These are phyloP conservation scores for Schizothecium vesticola DNA, from an alignment of 495 filamentous ascomycete species.

Conservation along the genomic window DNA sequence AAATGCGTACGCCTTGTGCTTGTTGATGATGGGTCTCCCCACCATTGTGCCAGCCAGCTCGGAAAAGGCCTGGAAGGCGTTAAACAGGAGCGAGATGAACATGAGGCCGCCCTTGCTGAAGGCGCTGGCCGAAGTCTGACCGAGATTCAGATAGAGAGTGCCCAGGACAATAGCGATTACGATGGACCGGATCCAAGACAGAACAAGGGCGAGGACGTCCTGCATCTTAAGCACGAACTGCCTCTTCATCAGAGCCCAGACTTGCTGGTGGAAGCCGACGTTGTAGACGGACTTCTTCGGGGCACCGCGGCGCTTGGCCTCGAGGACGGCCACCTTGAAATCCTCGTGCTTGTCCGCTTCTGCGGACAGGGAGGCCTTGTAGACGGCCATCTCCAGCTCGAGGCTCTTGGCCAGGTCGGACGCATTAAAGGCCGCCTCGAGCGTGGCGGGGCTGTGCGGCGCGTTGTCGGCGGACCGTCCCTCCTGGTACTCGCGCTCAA, in stretches of 20 bases:
- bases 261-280: constrained; percentile 70
- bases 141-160: constrained; percentile 69
- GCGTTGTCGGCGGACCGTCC: constrained; percentile 57
- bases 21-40: constrained; percentile 69
- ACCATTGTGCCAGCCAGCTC: constrained; percentile 68
- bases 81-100: constrained; percentile 72
- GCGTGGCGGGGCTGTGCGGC: constrained; percentile 57
- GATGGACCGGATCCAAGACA: constrained; percentile 72
- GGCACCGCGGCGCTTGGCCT: constrained; percentile 68
- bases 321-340: constrained; percentile 68
- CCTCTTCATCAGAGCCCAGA: constrained; percentile 76
- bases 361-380: constrained; percentile 53
- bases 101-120: constrained; percentile 74
- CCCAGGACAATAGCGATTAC: constrained; percentile 72
- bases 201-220: constrained; percentile 67
- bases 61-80: constrained; percentile 72
- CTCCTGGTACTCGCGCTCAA: constrained; percentile 68
- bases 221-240: constrained; percentile 83
- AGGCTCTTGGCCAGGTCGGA: constrained; percentile 54
- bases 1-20: constrained; percentile 74
- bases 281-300: constrained; percentile 68
- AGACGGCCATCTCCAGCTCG: constrained; percentile 60
- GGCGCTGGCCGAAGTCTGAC: constrained; percentile 60
- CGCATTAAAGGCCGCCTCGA: constrained; percentile 62
- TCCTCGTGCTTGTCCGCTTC: constrained; percentile 65